Evolutionary conservation across 495 filamentous ascomycete species (phyloP), one percentile per base, ranked within the genome.

Genomic region (Thermochaetoides thermophila): DNA sequence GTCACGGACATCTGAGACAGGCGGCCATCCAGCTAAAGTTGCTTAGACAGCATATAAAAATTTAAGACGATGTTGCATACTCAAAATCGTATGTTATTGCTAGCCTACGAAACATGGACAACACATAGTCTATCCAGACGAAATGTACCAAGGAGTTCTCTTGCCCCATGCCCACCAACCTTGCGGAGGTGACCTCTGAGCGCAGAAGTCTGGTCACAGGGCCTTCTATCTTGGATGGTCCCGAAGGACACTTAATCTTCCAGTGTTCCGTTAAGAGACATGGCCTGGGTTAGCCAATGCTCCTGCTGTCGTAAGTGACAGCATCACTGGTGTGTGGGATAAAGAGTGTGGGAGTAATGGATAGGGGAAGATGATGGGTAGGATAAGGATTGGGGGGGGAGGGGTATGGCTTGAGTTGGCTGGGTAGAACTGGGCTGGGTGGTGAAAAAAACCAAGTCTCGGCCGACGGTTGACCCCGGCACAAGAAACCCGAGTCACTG

Each of bases 111-210:
- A n/a, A n/a, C n/a, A n/a, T n/a, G n/a, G n/a, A n/a, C n/a, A n/a
- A n/a, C n/a, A n/a, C n/a, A 29, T 16, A 29, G 27, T 12, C 6
- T 29, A 8, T 13, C 1, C 8, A 4, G 3, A 15, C 2, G 27
- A 18, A 3, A 44, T 55, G 49, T 55, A 36, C 53, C 71, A 66
- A 74, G 65, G 63, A 49, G 66, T 79, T 81, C 74, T 80, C 73
- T 76, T 77, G 75, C 77, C 71, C 62, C 56, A 59, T 61, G 68
- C 57, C 68, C 76, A 78, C 55, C 37, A 56, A 55, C 60, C 58
- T 52, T 50, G 53, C 53, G 55, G 60, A 53, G 42, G 52, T 42
- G 52, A 49, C 57, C 42, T 39, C 4, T 37, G 17, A 31, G 35
- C 39, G 26, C 32, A 1, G 45, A 48, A 50, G 53, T 51, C 58